These are phyloP conservation scores for Exserohilum rostratum DNA, from an alignment of 2,329 filamentous ascomycete species.

Conservation along the genomic window DNA sequence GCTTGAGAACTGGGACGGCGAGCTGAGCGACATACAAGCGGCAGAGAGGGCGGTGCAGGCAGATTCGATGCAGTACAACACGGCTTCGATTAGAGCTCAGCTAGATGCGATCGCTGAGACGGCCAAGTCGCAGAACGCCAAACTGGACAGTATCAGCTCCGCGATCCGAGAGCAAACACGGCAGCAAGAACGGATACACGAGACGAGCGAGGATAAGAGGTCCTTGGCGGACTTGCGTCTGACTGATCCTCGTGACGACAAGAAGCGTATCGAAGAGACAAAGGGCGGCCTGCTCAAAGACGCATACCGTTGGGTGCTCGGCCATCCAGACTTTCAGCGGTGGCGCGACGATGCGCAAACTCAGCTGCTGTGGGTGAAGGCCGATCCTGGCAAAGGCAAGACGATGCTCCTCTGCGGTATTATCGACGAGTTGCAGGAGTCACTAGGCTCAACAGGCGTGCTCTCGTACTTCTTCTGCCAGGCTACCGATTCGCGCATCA, in stretches of 20 bases:
- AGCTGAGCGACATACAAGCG: too few relatives aligned
- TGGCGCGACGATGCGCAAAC: background rate
- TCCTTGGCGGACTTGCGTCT: constrained; percentile 7
- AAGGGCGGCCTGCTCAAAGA: background rate
- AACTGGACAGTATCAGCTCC: too few relatives aligned
- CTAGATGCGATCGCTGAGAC: too few relatives aligned
- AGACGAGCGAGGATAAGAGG: too few relatives aligned
- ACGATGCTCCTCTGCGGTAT: background rate
- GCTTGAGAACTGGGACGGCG: too few relatives aligned
- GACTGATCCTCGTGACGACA: constrained; percentile 14
- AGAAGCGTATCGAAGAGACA: background rate
- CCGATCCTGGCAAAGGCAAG: background rate
- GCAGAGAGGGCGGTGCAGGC: too few relatives aligned
- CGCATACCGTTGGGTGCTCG: constrained; percentile 11
- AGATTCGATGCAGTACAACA: too few relatives aligned
- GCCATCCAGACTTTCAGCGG: background rate
- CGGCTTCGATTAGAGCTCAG: too few relatives aligned
- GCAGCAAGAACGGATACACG: too few relatives aligned
- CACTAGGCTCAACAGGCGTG: background rate
- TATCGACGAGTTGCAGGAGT: background rate
- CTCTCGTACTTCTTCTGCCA: constrained; percentile 45
- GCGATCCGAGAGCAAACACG: too few relatives aligned
- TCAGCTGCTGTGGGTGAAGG: background rate
- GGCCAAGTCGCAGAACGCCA: too few relatives aligned
- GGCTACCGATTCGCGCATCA: constrained; percentile 46